Evolutionary conservation across 2,329 filamentous ascomycete species (phyloP), one percentile per base, ranked within the genome.

Genomic region (Colletotrichum incanum): DNA sequence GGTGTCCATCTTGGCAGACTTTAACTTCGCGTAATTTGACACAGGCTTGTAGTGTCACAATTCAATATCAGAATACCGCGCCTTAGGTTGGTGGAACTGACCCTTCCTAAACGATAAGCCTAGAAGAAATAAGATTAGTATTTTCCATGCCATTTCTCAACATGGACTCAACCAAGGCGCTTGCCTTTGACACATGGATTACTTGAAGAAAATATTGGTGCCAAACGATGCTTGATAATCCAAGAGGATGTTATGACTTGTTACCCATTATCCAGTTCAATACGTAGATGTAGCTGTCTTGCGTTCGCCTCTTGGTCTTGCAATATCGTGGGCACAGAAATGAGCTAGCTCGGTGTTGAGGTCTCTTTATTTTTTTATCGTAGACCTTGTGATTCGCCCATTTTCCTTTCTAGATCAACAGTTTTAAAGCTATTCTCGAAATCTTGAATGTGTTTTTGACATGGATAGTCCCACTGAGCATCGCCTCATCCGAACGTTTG

Each of bases 381-480:
- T 26, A 41, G 12, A 5, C 18, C 37, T 39, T 31, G 28, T 31
- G 28, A 31, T 5, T 6, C 6, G 6, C 3, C 28, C 6, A 31
- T 31, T 31, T 31, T 1, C 28, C 28, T 31, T 31, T 3, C 6
- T n/a, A 37, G 9, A 9, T 18, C 34, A 39, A 41, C 9, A 0
- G 8, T 23, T 28, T 23, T 37, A 41, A 41, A 37, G n/a, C 52
- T 37, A 59, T 31, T 45, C 45, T 41, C 7, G 61, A 59, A 6
- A 70, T 23, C 34, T 65, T 37, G n/a, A 70, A 70, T 4, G 61
- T 70, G 2, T 54, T 70, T 12, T 59, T 70, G 61, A 66, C 62
- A 23, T 65, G 67, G 23, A 60, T 65, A 20, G 23, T 47, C 14
- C 43, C 34, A 5, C n/a, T 18, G 8, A 23, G 37, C 5, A 54